Evolutionary conservation across 805 yeast genomes (phyloP), one percentile per base, ranked within the genome.

Genomic region (Suhomyces sp.): DNA sequence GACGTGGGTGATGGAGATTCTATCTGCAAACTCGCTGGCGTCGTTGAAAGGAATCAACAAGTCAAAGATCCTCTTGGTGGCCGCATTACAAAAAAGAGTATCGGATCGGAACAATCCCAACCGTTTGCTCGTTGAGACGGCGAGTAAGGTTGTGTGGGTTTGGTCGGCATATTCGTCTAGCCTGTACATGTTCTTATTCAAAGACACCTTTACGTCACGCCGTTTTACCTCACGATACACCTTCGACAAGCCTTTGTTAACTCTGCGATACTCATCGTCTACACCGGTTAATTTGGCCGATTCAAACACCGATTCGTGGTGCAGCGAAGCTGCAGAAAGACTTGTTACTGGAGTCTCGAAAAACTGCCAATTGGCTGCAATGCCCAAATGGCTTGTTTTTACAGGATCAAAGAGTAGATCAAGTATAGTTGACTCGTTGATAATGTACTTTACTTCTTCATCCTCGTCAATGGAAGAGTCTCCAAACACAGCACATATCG

Each of bases 401-500:
- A 57, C 57, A 1, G 57, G 79, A 59, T 80, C 81, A 12, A 68
- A 64, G 46, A 60, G 63, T 4, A 66, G 56, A 35, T 72, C 78
- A 10, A 83, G 65, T 1, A 76, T 59, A 17, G 58, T 58, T 31
- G 84, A 79, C 54, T 78, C 80, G 40, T 65, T 63, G 6, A 73
- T 55, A 0, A 81, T 68, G n/a, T 67, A 60, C 5, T 60, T 52
- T 0, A 61, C 41, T 35, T 62, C 62, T 24, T 60, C 53, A 9
- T 66, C 65, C 46, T 79, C 77, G 31, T 71, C 65, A 1, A 70
- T 52, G 54, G 62, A 58, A 3, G 65, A 62, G 51, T 83, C 81
- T 2, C 86, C 87, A 2, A 76, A 69, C 49, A 83, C 68, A 10
- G 77, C 77, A n/a, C 68, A 61, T 2, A 83, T 54, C 5, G 80